These are phyloP conservation scores for Penicillium steckii DNA, from an alignment of 495 filamentous ascomycete species.

Conservation along the genomic window DNA sequence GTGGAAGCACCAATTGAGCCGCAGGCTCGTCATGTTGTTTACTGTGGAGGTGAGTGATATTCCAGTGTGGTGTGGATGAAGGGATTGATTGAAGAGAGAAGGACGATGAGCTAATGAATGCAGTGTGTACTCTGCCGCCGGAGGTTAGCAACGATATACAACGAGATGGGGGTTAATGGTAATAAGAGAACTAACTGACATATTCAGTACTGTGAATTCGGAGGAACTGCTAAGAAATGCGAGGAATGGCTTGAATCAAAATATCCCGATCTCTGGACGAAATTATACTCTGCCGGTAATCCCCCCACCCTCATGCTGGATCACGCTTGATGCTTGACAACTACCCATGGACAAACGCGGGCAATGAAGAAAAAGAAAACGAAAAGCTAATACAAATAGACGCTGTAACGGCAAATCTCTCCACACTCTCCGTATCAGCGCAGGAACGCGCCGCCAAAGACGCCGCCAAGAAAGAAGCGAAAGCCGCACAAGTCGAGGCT, in stretches of 20 bases:
- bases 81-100: too few relatives aligned
- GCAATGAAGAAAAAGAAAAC: neutral
- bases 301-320: too few relatives aligned
- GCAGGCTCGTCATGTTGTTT: conserved; percentile 66
- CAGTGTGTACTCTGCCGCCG: conserved; percentile 90
- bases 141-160: conserved; percentile 73
- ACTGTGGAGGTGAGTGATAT: conserved; percentile 72
- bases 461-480: conserved; percentile 90
- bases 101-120: conserved; percentile 20
- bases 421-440: conserved; percentile 80
- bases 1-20: conserved; percentile 46
- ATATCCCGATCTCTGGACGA: conserved; percentile 68
- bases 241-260: conserved; percentile 87
- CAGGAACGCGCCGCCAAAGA: conserved; percentile 93
- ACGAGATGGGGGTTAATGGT: too few relatives aligned
- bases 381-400: conserved; percentile 47
- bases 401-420: conserved; percentile 76
- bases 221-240: conserved; percentile 96
- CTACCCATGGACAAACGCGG: neutral
- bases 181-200: too few relatives aligned
- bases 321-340: too few relatives aligned
- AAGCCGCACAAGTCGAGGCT: conserved; percentile 79
- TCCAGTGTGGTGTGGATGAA: conserved; percentile 3
- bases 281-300: conserved; percentile 80
- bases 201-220: conserved; percentile 94